Base-by-base conservation (phyloP, 345 rosid genomes). In the Lepidium africanum region DNA sequence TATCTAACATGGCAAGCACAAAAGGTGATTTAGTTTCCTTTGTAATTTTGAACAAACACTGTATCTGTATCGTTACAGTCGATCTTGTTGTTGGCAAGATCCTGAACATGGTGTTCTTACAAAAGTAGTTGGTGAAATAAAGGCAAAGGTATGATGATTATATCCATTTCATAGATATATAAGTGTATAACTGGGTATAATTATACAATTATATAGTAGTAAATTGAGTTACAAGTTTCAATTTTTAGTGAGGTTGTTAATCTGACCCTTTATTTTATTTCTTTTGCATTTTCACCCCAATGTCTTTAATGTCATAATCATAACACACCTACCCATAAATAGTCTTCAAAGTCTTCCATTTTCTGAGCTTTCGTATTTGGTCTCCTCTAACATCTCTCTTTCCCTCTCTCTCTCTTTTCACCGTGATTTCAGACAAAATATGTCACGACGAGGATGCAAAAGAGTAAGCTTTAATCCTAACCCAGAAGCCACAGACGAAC, bases 381-480 rank as follows among this genome's bases (percentile, higher is more conserved):
- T 59, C 76, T 70, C 68, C 62, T 27, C 32, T 27, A 27, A 27
- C 5, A 27, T 7, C 4, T 40, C n/a, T 15, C 58, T 55, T 67
- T 12, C 19, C 37, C 40, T 16, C 51, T 54, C 47, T 25, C 23
- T 27, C 25, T 46, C 57, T 19, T 55, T 12, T 49, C 54, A 42
- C 47, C 43, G 37, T 23, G 32, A 42, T 32, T 55, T 46, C 70
- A 73, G 66, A 67, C 35, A 23, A 35, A 57, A 56, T 42, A 90
- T 93, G 97, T 84, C 92, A 3, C 53, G 81, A 58, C 81, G 47
- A 74, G 70, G 84, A 46, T 79, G 85, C 81, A 90, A 83, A 72
- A 76, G 86, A 58, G 92, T 85, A 56, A 70, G 83, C 56, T 88
- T 87, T 84, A 87, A 86, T 68, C 92, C 96, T 0, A 83, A 85